Evolutionary conservation across 2,329 filamentous ascomycete species (phyloP).

Genomic region (Chaetomium strumarium): DNA sequence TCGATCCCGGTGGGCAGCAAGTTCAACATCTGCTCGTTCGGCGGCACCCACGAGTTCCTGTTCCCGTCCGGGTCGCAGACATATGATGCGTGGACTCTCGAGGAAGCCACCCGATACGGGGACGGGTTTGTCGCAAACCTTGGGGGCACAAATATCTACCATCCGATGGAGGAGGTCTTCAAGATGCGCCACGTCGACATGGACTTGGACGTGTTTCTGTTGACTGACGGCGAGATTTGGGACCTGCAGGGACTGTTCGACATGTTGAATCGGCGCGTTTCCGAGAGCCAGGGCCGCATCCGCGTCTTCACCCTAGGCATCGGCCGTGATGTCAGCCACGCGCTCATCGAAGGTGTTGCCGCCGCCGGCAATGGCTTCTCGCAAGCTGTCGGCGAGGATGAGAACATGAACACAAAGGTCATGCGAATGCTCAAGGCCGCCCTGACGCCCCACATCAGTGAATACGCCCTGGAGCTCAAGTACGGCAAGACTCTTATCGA

Average conservation of each 20-base stretch:
- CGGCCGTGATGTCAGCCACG: constrained; percentile 44
- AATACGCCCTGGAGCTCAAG: constrained; percentile 59
- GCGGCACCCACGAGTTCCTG: constrained; percentile 40
- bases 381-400: constrained; percentile 55
- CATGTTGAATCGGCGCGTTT: constrained; percentile 39
- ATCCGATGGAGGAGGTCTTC: constrained; percentile 41
- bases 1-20: constrained; percentile 57
- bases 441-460: constrained; percentile 57
- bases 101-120: constrained; percentile 38
- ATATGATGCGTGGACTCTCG: constrained; percentile 41
- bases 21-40: constrained; percentile 69
- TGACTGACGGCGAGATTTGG: constrained; percentile 55
- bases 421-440: constrained; percentile 70
- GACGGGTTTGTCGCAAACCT: constrained; percentile 39
- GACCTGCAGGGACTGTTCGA: constrained; percentile 37
- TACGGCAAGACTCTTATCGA: constrained; percentile 38
- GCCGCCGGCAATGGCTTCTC: constrained; percentile 51
- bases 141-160: constrained; percentile 50
- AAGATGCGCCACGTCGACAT: constrained; percentile 38
- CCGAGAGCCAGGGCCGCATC: constrained; percentile 37
- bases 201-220: constrained; percentile 47
- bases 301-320: constrained; percentile 53
- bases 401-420: constrained; percentile 63
- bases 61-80: constrained; percentile 40
- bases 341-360: constrained; percentile 50